Conservation (phyloP, 1,284 basidiomycete genomes). For the Tremellales sp. region DNA sequence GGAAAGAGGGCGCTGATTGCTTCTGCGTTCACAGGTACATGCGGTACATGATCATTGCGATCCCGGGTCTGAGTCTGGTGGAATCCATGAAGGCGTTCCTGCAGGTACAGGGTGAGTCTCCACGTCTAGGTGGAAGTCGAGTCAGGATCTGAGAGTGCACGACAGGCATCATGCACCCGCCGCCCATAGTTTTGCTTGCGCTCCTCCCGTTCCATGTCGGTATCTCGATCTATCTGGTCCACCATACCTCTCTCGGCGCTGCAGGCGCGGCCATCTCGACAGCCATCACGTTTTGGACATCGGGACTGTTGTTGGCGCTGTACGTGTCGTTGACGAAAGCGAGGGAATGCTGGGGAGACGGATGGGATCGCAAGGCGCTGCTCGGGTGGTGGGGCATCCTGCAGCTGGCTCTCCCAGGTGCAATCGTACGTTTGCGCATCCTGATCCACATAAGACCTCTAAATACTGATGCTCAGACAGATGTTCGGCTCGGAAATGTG, state of each 20-base stretch:
- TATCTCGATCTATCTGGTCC: conserved; percentile 22
- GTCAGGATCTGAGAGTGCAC: background rate
- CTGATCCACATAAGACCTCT: background rate
- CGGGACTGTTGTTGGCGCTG: conserved; percentile 17
- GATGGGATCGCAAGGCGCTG: conserved; percentile 12
- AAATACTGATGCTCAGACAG: conserved; percentile 1
- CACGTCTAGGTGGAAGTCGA: background rate
- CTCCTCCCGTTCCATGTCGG: conserved; percentile 27
- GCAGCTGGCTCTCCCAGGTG: conserved; percentile 24
- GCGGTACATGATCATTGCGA: conserved; percentile 10
- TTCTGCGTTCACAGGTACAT: conserved; percentile 11
- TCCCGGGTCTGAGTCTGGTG: conserved; percentile 23
- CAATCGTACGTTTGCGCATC: conserved; percentile 14
- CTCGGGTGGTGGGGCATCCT: conserved; percentile 21
- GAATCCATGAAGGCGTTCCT: conserved; percentile 30
- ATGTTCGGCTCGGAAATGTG: conserved; percentile 31
- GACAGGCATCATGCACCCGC: conserved; percentile 22
- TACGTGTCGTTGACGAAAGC: conserved; percentile 22
- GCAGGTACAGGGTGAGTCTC: conserved; percentile 24
- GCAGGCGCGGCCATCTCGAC: conserved; percentile 24
- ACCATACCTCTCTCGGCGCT: conserved; percentile 22
- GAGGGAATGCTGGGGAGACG: conserved; percentile 28
- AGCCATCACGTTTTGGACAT: conserved; percentile 13
- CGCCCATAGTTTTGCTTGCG: conserved; percentile 23
- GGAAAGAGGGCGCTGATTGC: no score